A percentile compares a stretch with the other conserved stretches of the same genome.
These are phyloP conservation scores for Arabidopsis thaliana DNA, from an alignment of 345 rosid genomes.

Conservation along the genomic window DNA sequence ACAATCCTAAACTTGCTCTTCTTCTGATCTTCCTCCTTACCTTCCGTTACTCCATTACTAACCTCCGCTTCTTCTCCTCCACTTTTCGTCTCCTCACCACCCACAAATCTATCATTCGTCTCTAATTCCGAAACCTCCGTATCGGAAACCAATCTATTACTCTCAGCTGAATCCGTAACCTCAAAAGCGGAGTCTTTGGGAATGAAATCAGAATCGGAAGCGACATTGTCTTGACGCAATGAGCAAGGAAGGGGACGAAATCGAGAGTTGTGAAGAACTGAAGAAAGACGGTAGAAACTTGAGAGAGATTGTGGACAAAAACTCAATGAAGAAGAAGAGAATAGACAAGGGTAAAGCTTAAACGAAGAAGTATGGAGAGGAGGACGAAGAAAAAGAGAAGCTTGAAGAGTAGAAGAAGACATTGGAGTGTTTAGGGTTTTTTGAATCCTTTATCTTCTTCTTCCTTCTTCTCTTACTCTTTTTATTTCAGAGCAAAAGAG, in stretches of 20 bases:
- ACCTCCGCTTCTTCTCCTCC: slow-evolving; percentile 29
- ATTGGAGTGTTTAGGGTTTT: slow-evolving; percentile 63
- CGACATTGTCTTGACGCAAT: slow-evolving; percentile 62
- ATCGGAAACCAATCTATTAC: slow-evolving; percentile 31
- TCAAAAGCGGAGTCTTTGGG: slow-evolving; percentile 28
- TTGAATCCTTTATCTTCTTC: slow-evolving; percentile 35
- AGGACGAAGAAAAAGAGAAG: slow-evolving; percentile 66
- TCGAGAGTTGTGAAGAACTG: slow-evolving; percentile 34
- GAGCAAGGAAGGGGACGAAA: slow-evolving; percentile 51
- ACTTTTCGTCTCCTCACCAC: slow-evolving; percentile 27
- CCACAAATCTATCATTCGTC: slow-evolving; percentile 8
- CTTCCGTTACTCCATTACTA: slow-evolving; percentile 29
- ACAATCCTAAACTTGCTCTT: slow-evolving; percentile 52
- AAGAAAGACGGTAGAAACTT: slow-evolving; percentile 28
- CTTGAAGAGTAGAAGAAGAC: slow-evolving; percentile 67
- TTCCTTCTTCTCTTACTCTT: background rate
- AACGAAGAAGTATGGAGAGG: slow-evolving; percentile 41
- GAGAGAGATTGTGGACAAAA: slow-evolving; percentile 40
- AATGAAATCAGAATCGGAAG: slow-evolving; percentile 50
- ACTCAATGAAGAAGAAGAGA: slow-evolving; percentile 26
- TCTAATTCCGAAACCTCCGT: slow-evolving; percentile 17
- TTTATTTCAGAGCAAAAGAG: slow-evolving; percentile 12
- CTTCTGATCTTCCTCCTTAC: slow-evolving; percentile 34
- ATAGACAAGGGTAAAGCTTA: slow-evolving; percentile 11
- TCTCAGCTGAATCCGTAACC: slow-evolving; percentile 27